Conservation (phyloP, 2,329 filamentous ascomycete species). For the Boeremia lycopersici region DNA sequence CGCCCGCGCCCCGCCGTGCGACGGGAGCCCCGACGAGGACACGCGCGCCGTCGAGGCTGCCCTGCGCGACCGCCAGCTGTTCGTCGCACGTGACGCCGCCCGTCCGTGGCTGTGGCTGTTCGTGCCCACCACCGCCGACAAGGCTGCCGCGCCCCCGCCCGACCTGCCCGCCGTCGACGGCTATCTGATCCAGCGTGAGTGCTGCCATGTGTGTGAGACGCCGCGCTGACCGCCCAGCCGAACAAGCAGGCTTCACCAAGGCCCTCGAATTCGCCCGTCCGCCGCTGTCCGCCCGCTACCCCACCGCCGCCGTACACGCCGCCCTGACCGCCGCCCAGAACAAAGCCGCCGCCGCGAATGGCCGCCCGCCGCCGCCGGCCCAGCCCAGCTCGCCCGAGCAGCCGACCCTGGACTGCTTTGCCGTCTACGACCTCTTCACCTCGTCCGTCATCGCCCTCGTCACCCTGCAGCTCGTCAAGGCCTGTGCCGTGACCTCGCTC, state of each 20-base stretch:
- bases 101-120: constrained; percentile 46
- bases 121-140: constrained; percentile 32
- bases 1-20: constrained; percentile 23
- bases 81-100: constrained; percentile 40
- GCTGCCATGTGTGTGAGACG: background rate
- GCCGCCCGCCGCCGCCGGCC: background rate
- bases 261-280: constrained; percentile 42
- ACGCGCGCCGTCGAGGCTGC: constrained; percentile 39
- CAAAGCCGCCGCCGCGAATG: constrained; percentile 18
- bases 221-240: constrained; percentile 37
- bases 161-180: constrained; percentile 37
- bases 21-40: constrained; percentile 33
- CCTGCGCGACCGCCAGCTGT: constrained; percentile 33
- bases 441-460: constrained; percentile 46
- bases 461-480: constrained; percentile 41
- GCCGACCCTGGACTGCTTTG: constrained; percentile 36
- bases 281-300: constrained; percentile 31
- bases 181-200: constrained; percentile 40
- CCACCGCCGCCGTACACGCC: constrained; percentile 28
- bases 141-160: constrained; percentile 20
- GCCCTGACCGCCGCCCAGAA: constrained; percentile 26
- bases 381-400: background rate
- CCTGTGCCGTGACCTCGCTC: constrained; percentile 40
- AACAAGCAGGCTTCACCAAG: constrained; percentile 42
- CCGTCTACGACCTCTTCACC: constrained; percentile 47